These are phyloP conservation scores for Torulaspora delbrueckii DNA, from an alignment of 805 yeast species.

Conservation along the genomic window DNA sequence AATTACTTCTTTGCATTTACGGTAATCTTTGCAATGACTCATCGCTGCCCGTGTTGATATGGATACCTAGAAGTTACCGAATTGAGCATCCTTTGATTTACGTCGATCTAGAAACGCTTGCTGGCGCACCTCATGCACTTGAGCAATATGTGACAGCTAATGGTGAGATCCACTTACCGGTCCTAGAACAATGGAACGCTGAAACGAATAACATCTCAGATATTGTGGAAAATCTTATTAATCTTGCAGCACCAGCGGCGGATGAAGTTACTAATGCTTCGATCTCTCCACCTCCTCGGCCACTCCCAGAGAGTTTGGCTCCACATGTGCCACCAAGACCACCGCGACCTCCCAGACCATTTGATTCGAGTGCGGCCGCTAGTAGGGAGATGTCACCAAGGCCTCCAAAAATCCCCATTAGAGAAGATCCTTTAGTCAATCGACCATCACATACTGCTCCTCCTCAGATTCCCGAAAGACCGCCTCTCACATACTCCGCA, in stretches of 20 bases:
- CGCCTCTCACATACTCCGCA: slow-evolving; percentile 1
- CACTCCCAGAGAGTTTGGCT: slow-evolving; percentile 12
- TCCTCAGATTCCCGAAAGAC: slow-evolving; percentile 13
- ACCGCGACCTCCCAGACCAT: slow-evolving; percentile 12
- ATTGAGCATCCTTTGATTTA: slow-evolving; percentile 59
- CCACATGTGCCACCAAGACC: slow-evolving; percentile 12
- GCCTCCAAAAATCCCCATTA: slow-evolving; percentile 5
- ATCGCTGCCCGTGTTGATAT: slow-evolving; percentile 59
- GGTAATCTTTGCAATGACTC: slow-evolving; percentile 43
- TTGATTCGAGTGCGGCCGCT: neutral
- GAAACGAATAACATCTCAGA: slow-evolving; percentile 12
- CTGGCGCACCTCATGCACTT: slow-evolving; percentile 43
- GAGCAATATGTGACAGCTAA: slow-evolving; percentile 63
- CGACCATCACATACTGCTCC: slow-evolving; percentile 37
- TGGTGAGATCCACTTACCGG: slow-evolving; percentile 70
- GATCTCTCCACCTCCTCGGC: slow-evolving; percentile 9
- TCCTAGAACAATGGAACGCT: slow-evolving; percentile 53
- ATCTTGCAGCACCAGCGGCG: slow-evolving; percentile 7
- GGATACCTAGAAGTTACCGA: slow-evolving; percentile 77
- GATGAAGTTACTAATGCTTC: neutral
- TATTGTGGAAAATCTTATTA: slow-evolving; percentile 13
- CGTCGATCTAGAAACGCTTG: slow-evolving; percentile 48
- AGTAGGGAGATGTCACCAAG: neutral
- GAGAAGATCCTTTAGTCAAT: neutral
- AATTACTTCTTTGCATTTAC: slow-evolving; percentile 56